Percentiles rank a stretch among this genome's conserved stretches.
Conservation (phyloP, 1,284 basidiomycete species). For the Moesziomyces sp. region DNA sequence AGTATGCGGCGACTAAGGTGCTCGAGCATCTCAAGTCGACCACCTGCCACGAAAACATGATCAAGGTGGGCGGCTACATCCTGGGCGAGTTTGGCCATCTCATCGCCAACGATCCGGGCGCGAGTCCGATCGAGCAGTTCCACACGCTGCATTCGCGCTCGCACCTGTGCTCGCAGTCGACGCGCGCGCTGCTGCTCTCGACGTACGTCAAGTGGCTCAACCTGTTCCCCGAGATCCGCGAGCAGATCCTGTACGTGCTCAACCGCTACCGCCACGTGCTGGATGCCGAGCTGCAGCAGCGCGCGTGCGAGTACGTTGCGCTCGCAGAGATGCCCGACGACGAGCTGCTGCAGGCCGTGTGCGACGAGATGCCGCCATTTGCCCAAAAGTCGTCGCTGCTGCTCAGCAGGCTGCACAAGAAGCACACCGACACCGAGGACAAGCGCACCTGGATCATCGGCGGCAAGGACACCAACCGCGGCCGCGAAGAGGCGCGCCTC, state of each 20-base stretch:
- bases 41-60: constrained; percentile 93
- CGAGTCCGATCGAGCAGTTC: constrained; percentile 94
- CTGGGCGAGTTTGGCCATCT: constrained; percentile 94
- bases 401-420: constrained; percentile 83
- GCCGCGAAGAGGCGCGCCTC: constrained; percentile 75
- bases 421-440: constrained; percentile 81
- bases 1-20: constrained; percentile 93
- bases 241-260: constrained; percentile 91
- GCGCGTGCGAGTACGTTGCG: constrained; percentile 76
- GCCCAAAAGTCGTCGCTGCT: constrained; percentile 88
- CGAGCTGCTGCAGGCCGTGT: constrained; percentile 90
- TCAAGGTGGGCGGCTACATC: constrained; percentile 97
- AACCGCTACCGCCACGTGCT: constrained; percentile 93
- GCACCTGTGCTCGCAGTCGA: constrained; percentile 90
- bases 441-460: constrained; percentile 96
- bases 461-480: constrained; percentile 87
- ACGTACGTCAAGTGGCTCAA: constrained; percentile 99
- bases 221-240: constrained; percentile 97
- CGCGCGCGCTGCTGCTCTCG: constrained; percentile 89
- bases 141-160: constrained; percentile 93
- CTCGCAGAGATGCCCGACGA: constrained; percentile 73
- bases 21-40: constrained; percentile 88
- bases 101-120: constrained; percentile 92
- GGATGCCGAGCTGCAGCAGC: constrained; percentile 97
- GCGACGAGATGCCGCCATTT: constrained; percentile 99